Evolutionary conservation across 2,329 filamentous ascomycete species (phyloP).

Genomic region (Cladosporium sp.): DNA sequence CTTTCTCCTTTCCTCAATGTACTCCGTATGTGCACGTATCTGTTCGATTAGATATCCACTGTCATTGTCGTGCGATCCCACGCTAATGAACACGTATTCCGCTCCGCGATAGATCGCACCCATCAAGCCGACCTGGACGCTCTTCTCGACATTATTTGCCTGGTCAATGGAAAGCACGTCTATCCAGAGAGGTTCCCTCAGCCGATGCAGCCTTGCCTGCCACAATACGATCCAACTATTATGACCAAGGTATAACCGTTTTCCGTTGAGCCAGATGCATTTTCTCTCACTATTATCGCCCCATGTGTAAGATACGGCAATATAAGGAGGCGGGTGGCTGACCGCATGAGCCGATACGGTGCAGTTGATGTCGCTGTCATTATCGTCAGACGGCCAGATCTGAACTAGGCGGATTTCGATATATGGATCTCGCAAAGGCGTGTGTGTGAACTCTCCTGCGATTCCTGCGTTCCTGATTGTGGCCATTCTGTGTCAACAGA

Average conservation of each 20-base stretch:
- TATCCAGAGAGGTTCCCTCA: conserved; percentile 13
- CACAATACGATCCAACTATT: background rate
- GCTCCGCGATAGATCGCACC: conserved; percentile 12
- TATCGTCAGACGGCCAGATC: background rate
- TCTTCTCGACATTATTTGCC: conserved; percentile 11
- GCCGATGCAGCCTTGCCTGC: background rate
- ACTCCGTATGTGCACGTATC: background rate
- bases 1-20: background rate
- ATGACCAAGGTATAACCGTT: background rate
- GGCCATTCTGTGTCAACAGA: too few species aligned
- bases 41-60: background rate
- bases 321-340: background rate
- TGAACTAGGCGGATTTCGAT: background rate
- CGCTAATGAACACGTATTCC: conserved; percentile 7
- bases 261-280: background rate
- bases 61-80: background rate
- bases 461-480: background rate
- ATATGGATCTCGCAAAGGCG: background rate
- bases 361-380: background rate
- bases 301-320: background rate
- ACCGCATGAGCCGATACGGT: background rate
- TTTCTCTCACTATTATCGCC: background rate
- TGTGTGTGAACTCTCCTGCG: background rate
- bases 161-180: conserved; percentile 20
- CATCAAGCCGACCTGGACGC: conserved; percentile 18